Evolutionary conservation across 805 yeast species (phyloP).

Genomic region (Pichia cephalocereana): DNA sequence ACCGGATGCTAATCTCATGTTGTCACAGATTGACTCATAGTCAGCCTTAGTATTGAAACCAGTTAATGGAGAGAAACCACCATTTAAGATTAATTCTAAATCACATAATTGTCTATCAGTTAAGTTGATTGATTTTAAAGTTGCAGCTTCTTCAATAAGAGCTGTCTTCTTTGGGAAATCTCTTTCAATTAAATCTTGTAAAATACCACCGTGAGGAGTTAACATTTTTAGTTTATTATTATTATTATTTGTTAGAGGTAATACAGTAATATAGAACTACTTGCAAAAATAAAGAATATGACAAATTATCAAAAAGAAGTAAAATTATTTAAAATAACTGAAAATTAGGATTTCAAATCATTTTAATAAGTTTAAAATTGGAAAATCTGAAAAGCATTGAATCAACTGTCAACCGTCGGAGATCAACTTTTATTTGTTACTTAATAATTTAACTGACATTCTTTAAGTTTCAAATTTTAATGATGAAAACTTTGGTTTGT

Average conservation of each 20-base stretch:
- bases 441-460: too few species aligned
- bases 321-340: too few species aligned
- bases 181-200: slow-evolving; percentile 78
- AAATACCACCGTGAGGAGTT: slow-evolving; percentile 85
- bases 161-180: slow-evolving; percentile 54
- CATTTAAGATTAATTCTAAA: slow-evolving; percentile 80
- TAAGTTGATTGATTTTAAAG: slow-evolving; percentile 41
- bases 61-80: slow-evolving; percentile 83
- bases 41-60: slow-evolving; percentile 63
- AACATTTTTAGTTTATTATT: slow-evolving; percentile 35
- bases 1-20: slow-evolving; percentile 66
- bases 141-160: slow-evolving; percentile 49
- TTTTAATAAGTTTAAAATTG: too few species aligned
- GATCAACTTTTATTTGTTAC: too few species aligned
- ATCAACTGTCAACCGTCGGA: too few species aligned
- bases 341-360: too few species aligned
- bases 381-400: too few species aligned
- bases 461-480: too few species aligned
- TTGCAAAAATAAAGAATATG: neutral
- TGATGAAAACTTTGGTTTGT: too few species aligned
- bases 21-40: slow-evolving; percentile 57
- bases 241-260: neutral
- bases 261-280: neutral
- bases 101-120: slow-evolving; percentile 91
- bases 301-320: neutral